phyloP scores from a whole-genome alignment of 352 stramenopile species.

The Thraustochytrium sp. region DNA sequence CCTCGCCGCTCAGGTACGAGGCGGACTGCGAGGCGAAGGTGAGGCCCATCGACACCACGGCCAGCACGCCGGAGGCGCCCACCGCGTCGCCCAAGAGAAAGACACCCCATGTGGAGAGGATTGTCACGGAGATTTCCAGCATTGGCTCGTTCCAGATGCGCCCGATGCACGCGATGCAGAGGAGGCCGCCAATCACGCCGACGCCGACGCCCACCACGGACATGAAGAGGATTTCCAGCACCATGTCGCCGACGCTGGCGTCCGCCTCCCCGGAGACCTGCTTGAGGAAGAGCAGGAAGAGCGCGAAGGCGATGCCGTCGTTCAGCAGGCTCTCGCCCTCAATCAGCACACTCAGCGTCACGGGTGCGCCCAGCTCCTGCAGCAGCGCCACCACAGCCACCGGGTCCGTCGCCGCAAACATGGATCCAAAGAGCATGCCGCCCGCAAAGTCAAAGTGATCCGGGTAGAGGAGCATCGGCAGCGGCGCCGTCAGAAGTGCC shows the following conservation, averaged over 20 bases:
- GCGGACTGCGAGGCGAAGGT: constrained; percentile 53
- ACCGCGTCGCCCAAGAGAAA: constrained; percentile 58
- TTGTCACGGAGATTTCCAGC: constrained; percentile 55
- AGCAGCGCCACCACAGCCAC: constrained; percentile 50
- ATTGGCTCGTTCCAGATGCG: constrained; percentile 55
- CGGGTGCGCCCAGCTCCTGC: constrained; percentile 48
- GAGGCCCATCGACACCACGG: constrained; percentile 58
- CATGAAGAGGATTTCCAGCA: background rate
- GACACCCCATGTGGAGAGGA: constrained; percentile 56
- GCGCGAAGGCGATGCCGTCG: constrained; percentile 67
- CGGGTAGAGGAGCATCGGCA: constrained; percentile 51
- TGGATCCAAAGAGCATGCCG: constrained; percentile 27
- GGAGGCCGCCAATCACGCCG: background rate
- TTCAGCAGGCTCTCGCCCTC: constrained; percentile 69
- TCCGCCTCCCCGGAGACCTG: background rate
- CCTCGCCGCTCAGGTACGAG: constrained; percentile 53
- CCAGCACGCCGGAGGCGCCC: constrained; percentile 58
- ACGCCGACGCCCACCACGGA: background rate
- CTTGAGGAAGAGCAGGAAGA: constrained; percentile 60
- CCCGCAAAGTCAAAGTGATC: background rate
- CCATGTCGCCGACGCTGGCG: background rate
- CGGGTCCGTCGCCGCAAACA: constrained; percentile 48
- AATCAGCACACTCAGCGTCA: constrained; percentile 52
- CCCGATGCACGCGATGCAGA: background rate
- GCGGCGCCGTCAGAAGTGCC: constrained; percentile 50